These are phyloP conservation scores for Pyronema domesticum DNA, from an alignment of 495 filamentous ascomycete genomes.

Conservation along the genomic window DNA sequence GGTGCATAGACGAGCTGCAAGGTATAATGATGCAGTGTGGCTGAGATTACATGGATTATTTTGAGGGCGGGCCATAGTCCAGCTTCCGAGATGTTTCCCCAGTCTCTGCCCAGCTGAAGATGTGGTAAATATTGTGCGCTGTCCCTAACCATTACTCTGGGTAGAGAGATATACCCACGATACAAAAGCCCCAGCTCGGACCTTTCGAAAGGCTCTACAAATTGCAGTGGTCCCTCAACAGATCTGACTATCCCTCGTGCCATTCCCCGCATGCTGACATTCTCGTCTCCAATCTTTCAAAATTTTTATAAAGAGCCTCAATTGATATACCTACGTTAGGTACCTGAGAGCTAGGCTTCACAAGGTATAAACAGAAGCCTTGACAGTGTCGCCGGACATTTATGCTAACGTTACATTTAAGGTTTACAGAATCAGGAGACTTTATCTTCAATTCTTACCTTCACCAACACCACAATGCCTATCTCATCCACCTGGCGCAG, in stretches of 20 bases:
- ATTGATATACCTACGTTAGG: no score
- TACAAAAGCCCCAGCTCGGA: not conserved
- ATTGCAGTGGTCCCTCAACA: not conserved
- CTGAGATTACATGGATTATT: not conserved
- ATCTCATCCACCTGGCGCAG: not conserved
- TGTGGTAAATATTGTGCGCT: not conserved
- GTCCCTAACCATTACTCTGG: not conserved
- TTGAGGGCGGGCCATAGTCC: not conserved
- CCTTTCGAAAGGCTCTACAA: not conserved
- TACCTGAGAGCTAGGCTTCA: no score
- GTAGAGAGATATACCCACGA: not conserved
- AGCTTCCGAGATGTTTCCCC: not conserved
- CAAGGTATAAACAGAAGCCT: no score
- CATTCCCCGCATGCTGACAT: no score
- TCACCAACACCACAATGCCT: not conserved
- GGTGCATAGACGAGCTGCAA: slow-evolving; percentile 1
- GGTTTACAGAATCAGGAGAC: not conserved
- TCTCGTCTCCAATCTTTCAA: no score
- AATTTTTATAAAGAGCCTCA: no score
- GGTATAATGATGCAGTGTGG: slow-evolving; percentile 1
- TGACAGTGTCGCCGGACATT: no score
- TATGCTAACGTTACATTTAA: no score
- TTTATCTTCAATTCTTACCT: not conserved
- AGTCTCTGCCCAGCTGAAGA: not conserved
- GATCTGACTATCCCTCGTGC: no score